Base-by-base conservation (phyloP, 208 protist species). In the Acanthamoeba lugdunensis region DNA sequence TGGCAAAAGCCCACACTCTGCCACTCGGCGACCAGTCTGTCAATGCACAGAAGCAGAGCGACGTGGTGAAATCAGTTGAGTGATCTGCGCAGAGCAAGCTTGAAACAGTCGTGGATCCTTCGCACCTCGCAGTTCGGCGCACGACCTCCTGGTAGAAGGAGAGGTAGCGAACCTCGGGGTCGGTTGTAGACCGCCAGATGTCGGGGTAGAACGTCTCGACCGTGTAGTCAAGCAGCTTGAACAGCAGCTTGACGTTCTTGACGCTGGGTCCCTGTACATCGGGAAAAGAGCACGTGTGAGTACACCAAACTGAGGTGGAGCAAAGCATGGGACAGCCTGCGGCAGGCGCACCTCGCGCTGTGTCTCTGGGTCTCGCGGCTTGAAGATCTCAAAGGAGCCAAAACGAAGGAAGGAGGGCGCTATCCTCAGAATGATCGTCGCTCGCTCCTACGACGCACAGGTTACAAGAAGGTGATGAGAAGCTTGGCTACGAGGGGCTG, bases 381-480 rank as follows among this genome's bases (percentile, higher is more conserved):
- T 93, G 75, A 95, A 96, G 37, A 96, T 93, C 63, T 97, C 96
- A 88, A 97, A 97, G 8, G 93, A 95, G 25, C 96, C 96, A 69
- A 97, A 97, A 23, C 96, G 88, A 3, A 97, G 56, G 85, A 96
- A 96, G 2, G 95, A 93, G 41, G 69, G 93, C 11, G 96, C 96
- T 0, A 97, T 79, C 11, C 96, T 54, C 50, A 92, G 8, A 7
- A 97, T 88, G 52, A 97, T 92, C 14, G 96, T 77, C 45, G 87
- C 65, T 23, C 30, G 58, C 93, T 97, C 96, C 23, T 71, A 9
- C 61, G 21, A n/a, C 61, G 28, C 65, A 45, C 4, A 7, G 5
- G 16, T 2, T 1, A 2, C 2, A 2, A 61, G 9, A 7, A 2
- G 14, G 14, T 13, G 16, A 45, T 6, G 69, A 8, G 69, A 21